Evolutionary conservation across 352 stramenopile species (phyloP).

Genomic region (Phytophthora podocarpi): DNA sequence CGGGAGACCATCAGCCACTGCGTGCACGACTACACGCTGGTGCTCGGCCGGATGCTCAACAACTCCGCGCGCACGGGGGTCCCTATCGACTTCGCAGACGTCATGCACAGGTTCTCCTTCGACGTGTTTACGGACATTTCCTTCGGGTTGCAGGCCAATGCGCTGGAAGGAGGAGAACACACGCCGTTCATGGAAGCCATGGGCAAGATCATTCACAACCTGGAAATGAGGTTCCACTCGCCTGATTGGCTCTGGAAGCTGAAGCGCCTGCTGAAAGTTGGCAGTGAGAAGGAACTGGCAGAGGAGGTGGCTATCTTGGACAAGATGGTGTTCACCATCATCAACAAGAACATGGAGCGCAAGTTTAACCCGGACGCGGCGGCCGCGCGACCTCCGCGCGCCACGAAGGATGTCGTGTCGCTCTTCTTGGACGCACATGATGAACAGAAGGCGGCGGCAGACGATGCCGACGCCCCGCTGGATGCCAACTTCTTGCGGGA

Average conservation of each 20-base stretch:
- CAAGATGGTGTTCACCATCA: slow-evolving; percentile 48
- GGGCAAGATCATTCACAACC: slow-evolving; percentile 31
- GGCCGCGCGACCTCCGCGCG: slow-evolving; percentile 8
- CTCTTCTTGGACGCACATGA: slow-evolving; percentile 49
- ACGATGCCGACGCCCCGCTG: slow-evolving; percentile 25
- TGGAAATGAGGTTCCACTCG: slow-evolving; percentile 50
- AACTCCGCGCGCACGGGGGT: slow-evolving; percentile 12
- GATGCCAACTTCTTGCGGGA: slow-evolving; percentile 62
- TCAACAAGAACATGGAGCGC: slow-evolving; percentile 50
- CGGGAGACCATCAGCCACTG: slow-evolving; percentile 41
- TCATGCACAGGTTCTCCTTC: slow-evolving; percentile 59
- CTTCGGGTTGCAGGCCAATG: slow-evolving; percentile 56
- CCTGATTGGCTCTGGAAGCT: slow-evolving; percentile 62
- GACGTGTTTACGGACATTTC: slow-evolving; percentile 64
- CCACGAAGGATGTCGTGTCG: slow-evolving; percentile 48
- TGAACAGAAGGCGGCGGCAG: slow-evolving; percentile 9
- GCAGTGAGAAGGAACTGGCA: slow-evolving; percentile 40
- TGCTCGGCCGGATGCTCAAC: slow-evolving; percentile 32
- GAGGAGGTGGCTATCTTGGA: slow-evolving; percentile 40
- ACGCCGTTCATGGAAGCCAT: slow-evolving; percentile 61
- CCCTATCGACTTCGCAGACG: slow-evolving; percentile 35
- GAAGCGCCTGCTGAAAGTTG: slow-evolving; percentile 53
- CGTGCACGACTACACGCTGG: slow-evolving; percentile 45
- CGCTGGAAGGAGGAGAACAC: slow-evolving; percentile 40
- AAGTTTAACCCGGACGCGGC: slow-evolving; percentile 30